Base-by-base conservation (phyloP, 106 monocot species). In the Xerophyta viscosa region DNA sequence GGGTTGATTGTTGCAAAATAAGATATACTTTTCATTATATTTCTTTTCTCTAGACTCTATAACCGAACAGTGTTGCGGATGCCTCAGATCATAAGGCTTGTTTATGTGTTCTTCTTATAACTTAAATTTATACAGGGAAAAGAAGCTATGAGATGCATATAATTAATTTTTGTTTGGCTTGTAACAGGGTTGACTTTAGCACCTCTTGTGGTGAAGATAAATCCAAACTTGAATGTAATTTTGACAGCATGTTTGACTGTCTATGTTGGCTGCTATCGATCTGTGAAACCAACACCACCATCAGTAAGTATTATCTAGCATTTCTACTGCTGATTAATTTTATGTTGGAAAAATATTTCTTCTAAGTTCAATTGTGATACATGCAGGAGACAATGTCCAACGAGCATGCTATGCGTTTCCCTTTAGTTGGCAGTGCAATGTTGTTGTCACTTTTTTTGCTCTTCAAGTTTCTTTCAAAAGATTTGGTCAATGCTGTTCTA, bases 341-440 rank as follows among this genome's bases (percentile, higher is more conserved):
- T 17, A 18, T 18, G 18, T 46, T 20, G 10, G 5, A 6, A 33
- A 6, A 33, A 5, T 46, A 39, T 41, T 18, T 27, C 5, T 24
- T 24, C 50, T 50, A 54, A 37, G 21, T 11, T 36, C 31, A 19
- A 20, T 30, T 68, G 12, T 29, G 56, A 20, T 37, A 29, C 20
- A 18, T 67, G 75, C 73, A 98, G 96, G 96, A 98, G 55, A 98
- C 85, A 21, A 98, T 98, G 89, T 89, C 96, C 23, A 85, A 77
- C 23, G 89, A 88, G 41, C 96, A 98, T 78, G 96, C 96, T 12
- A 89, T 89, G 89, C 81, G 96, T 41, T 98, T 98, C 69, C 96
- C 96, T 50, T 63, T 98, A 12, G 73, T 98, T 27, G 96, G 96
- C 37, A 98, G 96, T 73, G 96, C 96, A 27, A 82, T 98, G 96